Base-by-base conservation (phyloP, 352 stramenopile species). In the Pythium chondricola region DNA sequence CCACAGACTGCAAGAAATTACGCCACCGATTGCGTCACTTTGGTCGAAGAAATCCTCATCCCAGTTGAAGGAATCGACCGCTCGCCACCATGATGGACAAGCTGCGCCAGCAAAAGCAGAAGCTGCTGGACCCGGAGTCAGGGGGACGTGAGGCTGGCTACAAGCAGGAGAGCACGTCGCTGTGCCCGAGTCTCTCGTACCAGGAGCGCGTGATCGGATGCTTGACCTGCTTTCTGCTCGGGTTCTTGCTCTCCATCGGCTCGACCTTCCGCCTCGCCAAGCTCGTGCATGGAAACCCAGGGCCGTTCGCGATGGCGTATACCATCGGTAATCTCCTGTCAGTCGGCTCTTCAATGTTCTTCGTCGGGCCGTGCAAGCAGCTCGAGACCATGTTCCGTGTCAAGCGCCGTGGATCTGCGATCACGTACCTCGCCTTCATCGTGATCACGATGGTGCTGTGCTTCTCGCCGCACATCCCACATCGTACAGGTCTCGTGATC, bases 321-420 rank as follows among this genome's bases (percentile, higher is more conserved):
- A 93, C 80, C 2, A 77, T 95, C 30, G 84, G 84, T 21, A 95
- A 95, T 52, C 30, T 93, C 16, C 56, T 95, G 9, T 87, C 78
- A 38, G 64, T 95, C n/a, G 55, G 69, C 32, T 88, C 66, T 32
- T 88, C 84, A 14, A 89, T 76, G 45, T 93, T 95, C 63, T 95
- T 93, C 52, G 77, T 91, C 17, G 84, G 84, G 0, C 84, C 84
- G 16, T 79, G 62, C 64, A 86, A 87, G 48, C 84, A 95, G 51
- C 11, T 83, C 29, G 60, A 91, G 61, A 87, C 65, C 14, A 95
- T 95, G 84, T 91, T 90, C 45, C 71, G 85, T 48, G 25, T 57
- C 31, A 95, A 91, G 50, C 79, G 84, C 17, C 78, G 76, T 47
- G 61, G 63, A 17, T 88, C 81, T 7, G 72, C 84, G 5, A 48